Conservation (phyloP, 768 basidiomycete genomes). For the Exsudoporus frostii region DNA sequence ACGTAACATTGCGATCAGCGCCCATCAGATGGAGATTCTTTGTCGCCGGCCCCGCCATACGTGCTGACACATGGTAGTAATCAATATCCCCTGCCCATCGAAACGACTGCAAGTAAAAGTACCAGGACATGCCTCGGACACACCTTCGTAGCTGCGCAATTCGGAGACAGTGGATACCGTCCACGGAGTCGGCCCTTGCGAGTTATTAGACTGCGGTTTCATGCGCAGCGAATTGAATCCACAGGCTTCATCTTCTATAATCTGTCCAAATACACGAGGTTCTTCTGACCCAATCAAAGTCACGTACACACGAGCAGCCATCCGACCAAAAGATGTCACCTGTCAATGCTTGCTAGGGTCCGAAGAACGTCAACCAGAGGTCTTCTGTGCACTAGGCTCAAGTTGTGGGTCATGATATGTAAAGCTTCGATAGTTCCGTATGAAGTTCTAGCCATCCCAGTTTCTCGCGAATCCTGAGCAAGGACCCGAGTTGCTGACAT, state of each 20-base stretch:
- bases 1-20: conserved; percentile 9
- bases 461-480: conserved; percentile 3
- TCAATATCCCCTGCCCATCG: conserved; percentile 5
- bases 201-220: neutral
- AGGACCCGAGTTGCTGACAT: conserved; percentile 3
- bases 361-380: neutral
- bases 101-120: neutral
- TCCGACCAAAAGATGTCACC: neutral
- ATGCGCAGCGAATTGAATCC: neutral
- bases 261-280: neutral
- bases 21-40: conserved; percentile 10
- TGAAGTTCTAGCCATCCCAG: neutral
- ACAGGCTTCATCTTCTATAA: neutral
- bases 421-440: neutral
- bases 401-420: neutral
- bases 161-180: conserved; percentile 2
- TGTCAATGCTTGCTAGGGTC: neutral
- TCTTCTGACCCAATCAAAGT: neutral
- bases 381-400: neutral
- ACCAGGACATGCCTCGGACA: conserved; percentile 2
- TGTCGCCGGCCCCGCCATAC: conserved; percentile 14
- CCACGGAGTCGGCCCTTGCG: neutral
- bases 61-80: conserved; percentile 6
- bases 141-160: neutral
- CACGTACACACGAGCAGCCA: conserved; percentile 1